Conservation (phyloP, 495 filamentous ascomycete genomes). For the Hypoxylon fuscum region DNA sequence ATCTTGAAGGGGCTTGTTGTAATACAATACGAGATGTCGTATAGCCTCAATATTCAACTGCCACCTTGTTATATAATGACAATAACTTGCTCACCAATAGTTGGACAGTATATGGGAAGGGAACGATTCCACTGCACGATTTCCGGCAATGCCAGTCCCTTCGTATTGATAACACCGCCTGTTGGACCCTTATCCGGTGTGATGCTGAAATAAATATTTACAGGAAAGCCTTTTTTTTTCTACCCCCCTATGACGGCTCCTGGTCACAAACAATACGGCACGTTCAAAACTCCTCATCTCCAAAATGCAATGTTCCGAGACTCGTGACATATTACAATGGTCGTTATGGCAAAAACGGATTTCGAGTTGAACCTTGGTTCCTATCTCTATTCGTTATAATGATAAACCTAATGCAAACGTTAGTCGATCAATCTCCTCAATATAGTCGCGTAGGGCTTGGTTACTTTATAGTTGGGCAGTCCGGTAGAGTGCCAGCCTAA, state of each 20-base stretch:
- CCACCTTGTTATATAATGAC: constrained; percentile 1
- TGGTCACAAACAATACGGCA: constrained; percentile 19
- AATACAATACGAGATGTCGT: constrained; percentile 6
- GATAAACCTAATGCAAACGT: constrained; percentile 72
- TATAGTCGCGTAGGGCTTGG: constrained; percentile 35
- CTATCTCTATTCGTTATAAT: constrained; percentile 81
- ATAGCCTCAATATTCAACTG: background rate
- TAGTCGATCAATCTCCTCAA: constrained; percentile 28
- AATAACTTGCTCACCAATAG: background rate
- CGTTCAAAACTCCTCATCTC: constrained; percentile 30
- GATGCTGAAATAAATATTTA: constrained; percentile 40
- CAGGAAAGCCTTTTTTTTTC: constrained; percentile 27
- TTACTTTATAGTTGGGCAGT: constrained; percentile 94
- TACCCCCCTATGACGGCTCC: constrained; percentile 21
- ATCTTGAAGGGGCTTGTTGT: constrained; percentile 13
- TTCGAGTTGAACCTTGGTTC: constrained; percentile 23
- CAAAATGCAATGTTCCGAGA: constrained; percentile 34
- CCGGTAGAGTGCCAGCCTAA: constrained; percentile 86
- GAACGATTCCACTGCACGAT: constrained; percentile 9
- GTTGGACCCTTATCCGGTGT: constrained; percentile 18
- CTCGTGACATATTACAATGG: constrained; percentile 40
- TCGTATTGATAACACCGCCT: constrained; percentile 20
- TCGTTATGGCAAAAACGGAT: constrained; percentile 33
- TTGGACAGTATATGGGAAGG: background rate
- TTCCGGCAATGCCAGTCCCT: constrained; percentile 14